Evolutionary conservation across 805 yeast species (phyloP).

Genomic region (Diddensiella transvaalensis): DNA sequence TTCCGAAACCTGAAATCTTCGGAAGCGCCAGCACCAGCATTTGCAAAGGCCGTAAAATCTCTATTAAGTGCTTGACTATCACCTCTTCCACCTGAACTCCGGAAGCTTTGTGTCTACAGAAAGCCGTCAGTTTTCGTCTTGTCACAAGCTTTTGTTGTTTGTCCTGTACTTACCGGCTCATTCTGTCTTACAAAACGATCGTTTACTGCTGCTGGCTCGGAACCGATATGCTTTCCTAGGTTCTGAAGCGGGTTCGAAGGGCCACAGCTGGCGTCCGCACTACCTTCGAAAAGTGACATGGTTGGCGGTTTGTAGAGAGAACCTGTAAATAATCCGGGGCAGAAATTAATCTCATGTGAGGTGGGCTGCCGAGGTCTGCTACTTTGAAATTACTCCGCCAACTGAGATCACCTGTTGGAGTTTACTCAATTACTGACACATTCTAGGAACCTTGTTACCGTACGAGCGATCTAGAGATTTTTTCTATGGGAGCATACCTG

Average conservation of each 20-base stretch:
- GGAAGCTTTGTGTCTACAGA: background rate
- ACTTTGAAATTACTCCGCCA: no score
- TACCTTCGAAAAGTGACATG: constrained; percentile 8
- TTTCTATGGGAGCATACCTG: no score
- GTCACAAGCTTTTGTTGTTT: no score
- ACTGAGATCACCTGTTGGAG: no score
- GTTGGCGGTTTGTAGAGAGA: no score
- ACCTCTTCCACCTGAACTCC: background rate
- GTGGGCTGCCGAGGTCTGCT: no score
- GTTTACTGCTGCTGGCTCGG: constrained; percentile 18
- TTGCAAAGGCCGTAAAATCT: constrained; percentile 1
- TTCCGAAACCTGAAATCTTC: background rate
- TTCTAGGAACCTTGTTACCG: no score
- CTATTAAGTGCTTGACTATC: background rate
- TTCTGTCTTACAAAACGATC: constrained; percentile 18
- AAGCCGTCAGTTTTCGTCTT: no score
- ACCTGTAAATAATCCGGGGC: no score
- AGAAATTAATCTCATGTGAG: no score
- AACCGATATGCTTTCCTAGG: constrained; percentile 26
- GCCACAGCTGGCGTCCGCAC: constrained; percentile 24
- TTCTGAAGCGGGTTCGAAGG: constrained; percentile 30
- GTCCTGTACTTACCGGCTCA: constrained; percentile 4
- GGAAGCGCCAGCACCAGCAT: background rate
- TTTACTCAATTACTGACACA: no score
- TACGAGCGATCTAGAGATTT: no score